Conservation (phyloP, 2,329 filamentous ascomycete species). For the Cryphonectria naterciae region DNA sequence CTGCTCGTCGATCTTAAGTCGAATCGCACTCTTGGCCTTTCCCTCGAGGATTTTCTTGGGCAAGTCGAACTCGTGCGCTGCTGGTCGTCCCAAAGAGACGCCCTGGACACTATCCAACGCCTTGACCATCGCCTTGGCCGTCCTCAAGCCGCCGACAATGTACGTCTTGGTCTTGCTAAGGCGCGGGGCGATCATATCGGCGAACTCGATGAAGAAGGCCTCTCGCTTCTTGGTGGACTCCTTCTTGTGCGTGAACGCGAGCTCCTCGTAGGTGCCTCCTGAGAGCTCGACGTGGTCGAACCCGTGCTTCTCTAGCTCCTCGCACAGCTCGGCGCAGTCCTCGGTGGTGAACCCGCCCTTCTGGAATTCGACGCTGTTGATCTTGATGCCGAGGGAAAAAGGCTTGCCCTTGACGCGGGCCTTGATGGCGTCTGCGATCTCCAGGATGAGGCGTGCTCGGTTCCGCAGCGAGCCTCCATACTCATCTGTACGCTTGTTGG, state of each 20-base stretch:
- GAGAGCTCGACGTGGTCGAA: slow-evolving; percentile 63
- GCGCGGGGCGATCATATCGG: slow-evolving; percentile 50
- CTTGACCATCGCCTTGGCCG: slow-evolving; percentile 56
- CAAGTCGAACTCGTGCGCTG: slow-evolving; percentile 53
- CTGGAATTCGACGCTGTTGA: slow-evolving; percentile 62
- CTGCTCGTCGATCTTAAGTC: slow-evolving; percentile 50
- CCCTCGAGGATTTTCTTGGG: slow-evolving; percentile 50
- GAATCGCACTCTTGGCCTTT: slow-evolving; percentile 51
- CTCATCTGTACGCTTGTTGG: slow-evolving; percentile 42
- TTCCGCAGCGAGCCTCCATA: slow-evolving; percentile 51
- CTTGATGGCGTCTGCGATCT: slow-evolving; percentile 47
- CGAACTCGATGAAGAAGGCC: slow-evolving; percentile 63
- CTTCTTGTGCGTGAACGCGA: slow-evolving; percentile 54
- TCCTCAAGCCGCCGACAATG: slow-evolving; percentile 58
- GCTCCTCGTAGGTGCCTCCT: slow-evolving; percentile 61
- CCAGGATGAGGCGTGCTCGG: slow-evolving; percentile 50
- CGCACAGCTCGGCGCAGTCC: slow-evolving; percentile 53
- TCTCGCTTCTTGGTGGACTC: slow-evolving; percentile 59
- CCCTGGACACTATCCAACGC: slow-evolving; percentile 59
- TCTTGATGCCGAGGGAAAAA: slow-evolving; percentile 59
- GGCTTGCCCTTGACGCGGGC: slow-evolving; percentile 35
- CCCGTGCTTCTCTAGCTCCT: slow-evolving; percentile 50
- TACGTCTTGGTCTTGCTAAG: slow-evolving; percentile 55
- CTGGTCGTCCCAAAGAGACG: slow-evolving; percentile 57
- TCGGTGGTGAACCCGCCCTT: slow-evolving; percentile 53